A percentile compares a stretch with the other conserved stretches of the same genome.
phyloP scores from a whole-genome alignment of 345 rosid species.

The Linum usitatissimum region DNA sequence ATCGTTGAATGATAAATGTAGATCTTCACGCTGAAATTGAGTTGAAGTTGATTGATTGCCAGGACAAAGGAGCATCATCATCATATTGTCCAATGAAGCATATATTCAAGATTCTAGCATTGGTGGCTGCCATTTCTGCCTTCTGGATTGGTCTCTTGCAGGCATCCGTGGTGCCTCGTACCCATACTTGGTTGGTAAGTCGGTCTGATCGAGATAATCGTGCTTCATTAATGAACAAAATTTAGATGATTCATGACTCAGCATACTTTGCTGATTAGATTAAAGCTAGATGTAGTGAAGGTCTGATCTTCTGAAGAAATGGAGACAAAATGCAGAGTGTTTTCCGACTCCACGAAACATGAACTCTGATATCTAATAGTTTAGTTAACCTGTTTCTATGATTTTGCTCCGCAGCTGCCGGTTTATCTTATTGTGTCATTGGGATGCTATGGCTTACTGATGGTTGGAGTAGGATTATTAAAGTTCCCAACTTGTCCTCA shows the following conservation, averaged over 20 bases:
- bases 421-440: slow-evolving; percentile 56
- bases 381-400: not conserved
- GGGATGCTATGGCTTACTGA: slow-evolving; percentile 69
- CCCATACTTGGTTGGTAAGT: slow-evolving; percentile 48
- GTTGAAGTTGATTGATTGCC: not conserved
- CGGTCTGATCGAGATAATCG: not conserved
- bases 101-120: slow-evolving; percentile 38
- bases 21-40: not conserved
- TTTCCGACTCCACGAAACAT: not conserved
- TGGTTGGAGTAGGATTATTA: slow-evolving; percentile 68
- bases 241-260: not conserved
- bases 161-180: slow-evolving; percentile 34
- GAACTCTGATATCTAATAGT: not conserved
- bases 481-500: slow-evolving; percentile 67
- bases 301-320: not conserved
- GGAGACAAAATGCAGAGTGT: not conserved
- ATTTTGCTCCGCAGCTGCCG: slow-evolving; percentile 33
- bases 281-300: not conserved
- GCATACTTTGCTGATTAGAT: not conserved
- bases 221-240: not conserved
- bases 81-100: slow-evolving; percentile 37
- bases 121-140: slow-evolving; percentile 37
- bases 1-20: not conserved
- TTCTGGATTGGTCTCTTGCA: slow-evolving; percentile 52
- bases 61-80: not conserved